Evolutionary conservation across 2,329 filamentous ascomycete genomes (phyloP).

Genomic region (Aspergillus hiratsukae): DNA sequence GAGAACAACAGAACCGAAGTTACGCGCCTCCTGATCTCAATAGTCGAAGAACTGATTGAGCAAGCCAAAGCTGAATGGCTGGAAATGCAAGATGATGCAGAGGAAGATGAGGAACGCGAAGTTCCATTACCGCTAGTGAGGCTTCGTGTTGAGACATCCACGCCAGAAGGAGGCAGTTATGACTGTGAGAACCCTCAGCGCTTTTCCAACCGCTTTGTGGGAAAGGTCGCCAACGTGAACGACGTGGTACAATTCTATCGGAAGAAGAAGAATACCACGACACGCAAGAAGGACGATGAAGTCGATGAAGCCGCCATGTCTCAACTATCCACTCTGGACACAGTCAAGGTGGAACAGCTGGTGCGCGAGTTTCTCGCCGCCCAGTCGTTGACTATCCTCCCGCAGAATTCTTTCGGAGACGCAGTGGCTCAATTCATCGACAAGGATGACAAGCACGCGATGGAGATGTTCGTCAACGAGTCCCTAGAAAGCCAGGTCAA

Average conservation of each 20-base stretch:
- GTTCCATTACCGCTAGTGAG: slow-evolving; percentile 79
- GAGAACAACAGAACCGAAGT: slow-evolving; percentile 80
- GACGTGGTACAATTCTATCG: slow-evolving; percentile 92
- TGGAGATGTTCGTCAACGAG: slow-evolving; percentile 74
- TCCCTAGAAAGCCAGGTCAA: slow-evolving; percentile 67
- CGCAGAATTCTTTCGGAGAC: slow-evolving; percentile 87
- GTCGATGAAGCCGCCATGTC: slow-evolving; percentile 61
- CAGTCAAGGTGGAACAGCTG: slow-evolving; percentile 80
- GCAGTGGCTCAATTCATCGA: slow-evolving; percentile 89
- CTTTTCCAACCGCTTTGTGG: slow-evolving; percentile 87
- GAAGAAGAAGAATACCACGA: slow-evolving; percentile 64
- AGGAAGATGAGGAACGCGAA: slow-evolving; percentile 54
- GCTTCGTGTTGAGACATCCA: slow-evolving; percentile 84
- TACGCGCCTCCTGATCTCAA: slow-evolving; percentile 67
- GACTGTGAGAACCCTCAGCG: slow-evolving; percentile 93
- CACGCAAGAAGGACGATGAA: slow-evolving; percentile 49
- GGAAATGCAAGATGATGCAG: slow-evolving; percentile 64
- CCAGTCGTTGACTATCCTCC: slow-evolving; percentile 87
- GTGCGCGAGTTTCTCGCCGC: slow-evolving; percentile 82
- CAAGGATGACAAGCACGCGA: slow-evolving; percentile 90
- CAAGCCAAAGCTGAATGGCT: slow-evolving; percentile 79
- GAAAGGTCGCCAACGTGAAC: slow-evolving; percentile 87
- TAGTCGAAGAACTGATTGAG: slow-evolving; percentile 83
- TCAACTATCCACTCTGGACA: slow-evolving; percentile 60
- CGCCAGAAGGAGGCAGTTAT: slow-evolving; percentile 77